A percentile compares a stretch with the other conserved stretches of the same genome.
Conservation (phyloP, 148 eudicot species). For the Beta vulgaris region DNA sequence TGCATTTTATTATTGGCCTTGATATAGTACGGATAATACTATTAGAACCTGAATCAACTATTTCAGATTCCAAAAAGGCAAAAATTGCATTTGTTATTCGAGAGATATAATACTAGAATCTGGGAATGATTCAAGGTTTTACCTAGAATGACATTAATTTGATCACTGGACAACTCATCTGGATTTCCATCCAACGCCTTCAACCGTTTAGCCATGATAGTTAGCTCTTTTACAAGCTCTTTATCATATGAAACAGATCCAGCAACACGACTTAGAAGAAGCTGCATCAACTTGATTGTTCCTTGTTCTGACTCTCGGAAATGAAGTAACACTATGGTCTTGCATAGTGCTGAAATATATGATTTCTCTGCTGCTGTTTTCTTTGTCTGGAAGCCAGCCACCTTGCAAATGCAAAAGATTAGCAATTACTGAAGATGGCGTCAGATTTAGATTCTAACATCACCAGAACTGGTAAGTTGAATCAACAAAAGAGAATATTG, state of each 20-base stretch:
- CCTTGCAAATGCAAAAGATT: constrained; percentile 33
- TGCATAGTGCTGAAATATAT: constrained; percentile 67
- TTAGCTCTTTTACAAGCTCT: constrained; percentile 70
- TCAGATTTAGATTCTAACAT: background rate
- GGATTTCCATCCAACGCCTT: constrained; percentile 55
- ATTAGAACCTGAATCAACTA: too few relatives aligned
- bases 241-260: constrained; percentile 61
- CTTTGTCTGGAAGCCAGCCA: constrained; percentile 51
- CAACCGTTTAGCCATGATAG: constrained; percentile 58
- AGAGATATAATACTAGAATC: background rate
- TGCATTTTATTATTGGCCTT: too few relatives aligned
- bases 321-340: constrained; percentile 54
- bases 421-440: constrained; percentile 9
- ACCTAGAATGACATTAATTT: constrained; percentile 59
- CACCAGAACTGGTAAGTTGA: background rate
- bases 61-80: too few relatives aligned
- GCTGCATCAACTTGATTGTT: constrained; percentile 64
- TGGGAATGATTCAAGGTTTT: constrained; percentile 23
- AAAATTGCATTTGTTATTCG: background rate
- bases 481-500: background rate
- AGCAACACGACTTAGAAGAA: constrained; percentile 47
- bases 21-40: too few relatives aligned
- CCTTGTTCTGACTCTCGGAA: constrained; percentile 69
- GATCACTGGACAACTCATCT: constrained; percentile 55
- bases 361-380: constrained; percentile 83